Base-by-base conservation (phyloP, 345 rosid species). In the Lenwebbia sp. region DNA sequence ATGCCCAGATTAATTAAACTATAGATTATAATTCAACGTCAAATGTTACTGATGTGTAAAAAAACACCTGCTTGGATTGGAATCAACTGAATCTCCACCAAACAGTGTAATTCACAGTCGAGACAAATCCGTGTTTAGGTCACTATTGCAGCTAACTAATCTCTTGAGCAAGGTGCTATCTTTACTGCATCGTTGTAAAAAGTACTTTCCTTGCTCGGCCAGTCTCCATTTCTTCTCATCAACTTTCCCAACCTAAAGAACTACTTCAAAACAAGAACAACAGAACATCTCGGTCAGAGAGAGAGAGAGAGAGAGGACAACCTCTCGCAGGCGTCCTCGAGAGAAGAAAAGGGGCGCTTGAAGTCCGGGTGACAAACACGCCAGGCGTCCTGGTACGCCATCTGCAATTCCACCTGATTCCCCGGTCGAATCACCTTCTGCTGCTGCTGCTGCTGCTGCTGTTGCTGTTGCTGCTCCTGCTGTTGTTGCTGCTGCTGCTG, bases 241-340 rank as follows among this genome's bases (percentile, higher is more conserved):
- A 37, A 70, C 47, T 70, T 37, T 37, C 26, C 13, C 81, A 70
- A 2, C 0, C 47, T 37, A 37, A 33, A 70, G 47, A 70, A 70
- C 47, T 8, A 70, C 26, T 37, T 70, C 81, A 65, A 70, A 44
- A 37, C 17, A 23, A 83, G 17, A 47, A 86, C 83, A 52, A 30
- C 41, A 7, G 26, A 83, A 82, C 4, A 30, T 37, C 26, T 70
- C 26, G 14, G 41, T 17, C 11, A 74, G 22, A 26, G 12, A 86
- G 54, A 30, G n/a, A 50, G 50, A 13, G n/a, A 51, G 84, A 82
- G 30, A 8, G 28, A 11, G 5, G 30, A 60, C 10, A 33, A 97
- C 99, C 99, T 97, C 90, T 96, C 98, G 88, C 99, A 97, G 74
- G 98, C 99, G 83, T 96, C 98, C 82, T 96, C 98, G 30, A 97